Evolutionary conservation across 169 alveolate species (phyloP), one percentile per base, ranked within the genome.

Genomic region (Plasmodium inui): DNA sequence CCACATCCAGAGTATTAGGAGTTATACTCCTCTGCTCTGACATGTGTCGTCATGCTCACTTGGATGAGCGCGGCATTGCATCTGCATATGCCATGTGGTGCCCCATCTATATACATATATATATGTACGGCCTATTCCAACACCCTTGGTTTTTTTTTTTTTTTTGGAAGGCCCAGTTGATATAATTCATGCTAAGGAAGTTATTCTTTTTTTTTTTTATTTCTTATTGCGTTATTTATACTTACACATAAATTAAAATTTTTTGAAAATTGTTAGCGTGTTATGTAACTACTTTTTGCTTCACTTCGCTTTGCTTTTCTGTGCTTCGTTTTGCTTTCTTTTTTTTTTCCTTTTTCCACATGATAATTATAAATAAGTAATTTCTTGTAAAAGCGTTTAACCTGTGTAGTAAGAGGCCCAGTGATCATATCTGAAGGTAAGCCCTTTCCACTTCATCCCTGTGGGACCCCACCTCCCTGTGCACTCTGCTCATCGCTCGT

Each of bases 301-400:
- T 61, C 32, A 26, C 32, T 61, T 61, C 74, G 22, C 22, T 55
- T 55, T n/a, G 22, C 22, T 55, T 55, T 17, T 7, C 22, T 55
- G 6, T 55, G 32, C 32, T 61, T 14, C 37, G 7, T 14, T n/a
- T 61, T 61, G 74, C 3, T 61, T 61, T 61, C n/a, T 61, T 61
- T 61, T 61, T 61, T 61, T 61, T 19, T 7, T 1, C 14, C 32
- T 6, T 55, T 55, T 26, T 61, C 32, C 32, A 67, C 76, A 7
- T 67, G 76, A 67, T 67, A 67, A 67, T 67, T 67, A 67, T 67
- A 67, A 67, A 67, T 67, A 67, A 67, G 76, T 67, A 67, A 67
- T 67, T 67, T 67, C 22, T 67, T 67, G 76, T 67, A 67, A 67
- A 67, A 67, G 37, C 37, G n/a, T 67, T 26, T 67, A 22, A 67